These are phyloP conservation scores for Turnera subulata DNA, from an alignment of 345 rosid species.

Conservation along the genomic window DNA sequence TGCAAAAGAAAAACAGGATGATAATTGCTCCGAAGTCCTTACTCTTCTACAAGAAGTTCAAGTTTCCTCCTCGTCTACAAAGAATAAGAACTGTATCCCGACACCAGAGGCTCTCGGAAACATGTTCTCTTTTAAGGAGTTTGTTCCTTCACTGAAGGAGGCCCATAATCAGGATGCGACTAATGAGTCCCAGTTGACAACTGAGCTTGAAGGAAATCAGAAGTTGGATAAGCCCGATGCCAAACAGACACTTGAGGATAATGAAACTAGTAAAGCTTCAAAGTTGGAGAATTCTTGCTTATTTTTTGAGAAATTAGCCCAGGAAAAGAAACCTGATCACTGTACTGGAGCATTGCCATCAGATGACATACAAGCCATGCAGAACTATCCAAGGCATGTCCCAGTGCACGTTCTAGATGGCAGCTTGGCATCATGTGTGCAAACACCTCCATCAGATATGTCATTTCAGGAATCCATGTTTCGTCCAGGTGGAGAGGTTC, in stretches of 20 bases:
- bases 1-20: conserved; percentile 55
- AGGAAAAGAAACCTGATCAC: conserved; percentile 32
- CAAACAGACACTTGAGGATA: conserved; percentile 42
- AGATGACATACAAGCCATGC: conserved; percentile 49
- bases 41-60: conserved; percentile 45
- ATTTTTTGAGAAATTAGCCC: conserved; percentile 31
- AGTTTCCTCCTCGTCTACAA: conserved; percentile 48
- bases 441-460: conserved; percentile 39
- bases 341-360: conserved; percentile 22
- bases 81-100: conserved; percentile 42
- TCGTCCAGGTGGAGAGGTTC: conserved; percentile 44
- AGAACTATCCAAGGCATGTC: conserved; percentile 67
- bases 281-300: conserved; percentile 36
- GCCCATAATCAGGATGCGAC: conserved; percentile 30
- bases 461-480: conserved; percentile 42
- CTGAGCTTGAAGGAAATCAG: conserved; percentile 28
- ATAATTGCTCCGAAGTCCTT: conserved; percentile 62
- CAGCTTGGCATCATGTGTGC: conserved; percentile 39
- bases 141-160: conserved; percentile 49
- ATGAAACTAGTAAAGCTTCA: conserved; percentile 43
- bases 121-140: conserved; percentile 50
- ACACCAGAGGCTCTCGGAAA: conserved; percentile 31
- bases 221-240: conserved; percentile 35
- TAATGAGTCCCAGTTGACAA: conserved; percentile 23
- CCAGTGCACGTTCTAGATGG: conserved; percentile 59